Evolutionary conservation across 2,329 filamentous ascomycete species (phyloP), one percentile per base, ranked within the genome.

Genomic region (Fusarium fujikuroi): DNA sequence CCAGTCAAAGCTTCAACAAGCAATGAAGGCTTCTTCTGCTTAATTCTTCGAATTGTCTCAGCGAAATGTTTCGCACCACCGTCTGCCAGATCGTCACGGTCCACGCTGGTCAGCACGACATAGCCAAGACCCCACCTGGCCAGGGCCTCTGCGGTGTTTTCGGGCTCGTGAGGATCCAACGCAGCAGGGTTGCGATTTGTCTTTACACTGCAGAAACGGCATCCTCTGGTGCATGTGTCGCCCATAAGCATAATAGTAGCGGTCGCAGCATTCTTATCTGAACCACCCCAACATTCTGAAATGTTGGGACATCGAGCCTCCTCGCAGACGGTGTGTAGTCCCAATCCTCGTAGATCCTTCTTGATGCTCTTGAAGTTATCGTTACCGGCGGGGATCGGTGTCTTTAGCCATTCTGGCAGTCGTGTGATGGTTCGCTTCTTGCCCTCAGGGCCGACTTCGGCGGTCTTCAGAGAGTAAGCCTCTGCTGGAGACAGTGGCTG

Each of bases 201-300:
- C 88, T 98, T 98, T 59, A 99, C 96, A 74, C 92, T 94, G 88
- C 96, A 99, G 87, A 99, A 99, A 60, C 96, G 91, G 84, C 96
- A 99, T 23, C 95, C 96, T 68, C 96, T 90, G 23, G 96, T 99
- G 84, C 96, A 99, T 14, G 95, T 98, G 82, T 99, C 96, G 73
- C 96, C 96, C 95, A 98, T 98, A 53, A 99, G 86, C 96, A 99
- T 99, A 83, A 99, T 98, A 16, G 96, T 99, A 5, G 96, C 96
- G 37, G 96, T 99, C 9, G 96, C 96, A 32, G 94, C 92, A 74
- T 91, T 92, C 85, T 97, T 97, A 81, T 92, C 90, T 80, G 88
- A 91, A 39, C 96, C 96, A 70, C 96, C 96, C 96, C 96, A 99
- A 86, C 96, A 99, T 81, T 98, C 95, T 72, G 93, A 95, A 69